Conservation (phyloP, 164 flowering plant genomes). For the Chimonanthus salicifolius region DNA sequence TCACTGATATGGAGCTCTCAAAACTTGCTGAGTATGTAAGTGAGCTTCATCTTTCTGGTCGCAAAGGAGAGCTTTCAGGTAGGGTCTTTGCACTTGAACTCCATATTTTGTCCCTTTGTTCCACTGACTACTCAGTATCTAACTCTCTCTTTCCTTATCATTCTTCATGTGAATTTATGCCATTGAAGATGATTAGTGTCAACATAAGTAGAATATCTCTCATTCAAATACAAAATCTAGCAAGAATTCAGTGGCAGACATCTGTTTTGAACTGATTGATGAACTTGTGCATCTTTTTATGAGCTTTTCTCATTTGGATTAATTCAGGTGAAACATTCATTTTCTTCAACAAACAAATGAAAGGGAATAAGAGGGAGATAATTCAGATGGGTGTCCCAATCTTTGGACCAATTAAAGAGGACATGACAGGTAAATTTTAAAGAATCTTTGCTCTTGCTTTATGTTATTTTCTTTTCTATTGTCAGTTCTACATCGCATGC, state of each 20-base stretch:
- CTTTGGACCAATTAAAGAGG: conserved; percentile 69
- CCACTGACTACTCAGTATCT: not conserved
- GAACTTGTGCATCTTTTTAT: not conserved
- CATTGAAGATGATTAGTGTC: not conserved
- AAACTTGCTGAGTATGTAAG: conserved; percentile 52
- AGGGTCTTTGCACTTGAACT: not conserved
- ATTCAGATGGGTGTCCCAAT: conserved; percentile 92
- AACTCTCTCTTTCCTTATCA: not conserved
- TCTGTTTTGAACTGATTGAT: not conserved
- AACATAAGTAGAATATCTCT: not conserved
- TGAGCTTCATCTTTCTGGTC: conserved; percentile 76
- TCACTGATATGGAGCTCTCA: conserved; percentile 66
- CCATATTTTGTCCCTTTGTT: not conserved
- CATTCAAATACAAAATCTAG: not conserved
- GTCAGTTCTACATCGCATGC: not conserved
- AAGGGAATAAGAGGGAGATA: conserved; percentile 82
- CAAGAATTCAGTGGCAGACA: no score
- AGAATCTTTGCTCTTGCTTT: not conserved
- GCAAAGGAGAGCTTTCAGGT: conserved; percentile 84
- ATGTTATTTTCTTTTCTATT: conserved; percentile 1
- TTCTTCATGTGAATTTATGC: not conserved
- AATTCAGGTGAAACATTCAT: conserved; percentile 74
- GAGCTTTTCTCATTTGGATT: conserved; percentile 2
- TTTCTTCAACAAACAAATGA: conserved; percentile 79
- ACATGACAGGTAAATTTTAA: conserved; percentile 29